Conservation (phyloP, 75 land plant genomes). For the Sequoiadendron giganteum region DNA sequence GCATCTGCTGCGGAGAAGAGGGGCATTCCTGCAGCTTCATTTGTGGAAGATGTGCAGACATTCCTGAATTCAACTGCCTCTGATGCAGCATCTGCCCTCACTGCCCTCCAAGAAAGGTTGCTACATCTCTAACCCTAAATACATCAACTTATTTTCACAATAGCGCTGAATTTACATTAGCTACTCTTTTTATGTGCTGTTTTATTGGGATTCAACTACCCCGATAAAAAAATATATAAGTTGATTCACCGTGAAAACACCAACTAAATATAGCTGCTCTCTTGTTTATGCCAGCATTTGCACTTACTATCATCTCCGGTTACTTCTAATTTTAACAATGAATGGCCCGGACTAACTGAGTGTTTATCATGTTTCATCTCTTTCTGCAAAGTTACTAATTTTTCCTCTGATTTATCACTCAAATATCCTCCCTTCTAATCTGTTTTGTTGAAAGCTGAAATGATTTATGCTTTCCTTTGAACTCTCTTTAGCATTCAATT, state of each 20-base stretch:
- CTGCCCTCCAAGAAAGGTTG: constrained; percentile 92
- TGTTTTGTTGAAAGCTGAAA: too few relatives aligned
- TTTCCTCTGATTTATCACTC: neutral
- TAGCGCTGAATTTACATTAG: too few relatives aligned
- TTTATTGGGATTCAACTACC: too few relatives aligned
- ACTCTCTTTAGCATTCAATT: neutral
- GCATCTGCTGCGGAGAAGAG: constrained; percentile 60
- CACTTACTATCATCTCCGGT: too few relatives aligned
- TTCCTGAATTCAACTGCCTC: constrained; percentile 64
- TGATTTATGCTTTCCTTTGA: neutral
- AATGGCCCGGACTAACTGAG: too few relatives aligned
- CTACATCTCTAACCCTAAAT: neutral
- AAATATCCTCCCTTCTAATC: neutral
- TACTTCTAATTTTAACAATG: too few relatives aligned
- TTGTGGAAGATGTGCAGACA: constrained; percentile 87
- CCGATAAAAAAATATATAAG: too few relatives aligned
- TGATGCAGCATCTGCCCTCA: constrained; percentile 76
- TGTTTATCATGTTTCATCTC: neutral
- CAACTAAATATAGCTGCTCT: too few relatives aligned
- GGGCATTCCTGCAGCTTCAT: constrained; percentile 94
- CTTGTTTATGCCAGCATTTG: too few relatives aligned
- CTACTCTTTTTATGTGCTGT: too few relatives aligned
- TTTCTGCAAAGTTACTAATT: neutral
- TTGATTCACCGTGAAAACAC: too few relatives aligned
- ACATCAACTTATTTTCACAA: neutral